These are phyloP conservation scores for Casuarina equisetifolia DNA, from an alignment of 306 rosid genomes.

Conservation along the genomic window DNA sequence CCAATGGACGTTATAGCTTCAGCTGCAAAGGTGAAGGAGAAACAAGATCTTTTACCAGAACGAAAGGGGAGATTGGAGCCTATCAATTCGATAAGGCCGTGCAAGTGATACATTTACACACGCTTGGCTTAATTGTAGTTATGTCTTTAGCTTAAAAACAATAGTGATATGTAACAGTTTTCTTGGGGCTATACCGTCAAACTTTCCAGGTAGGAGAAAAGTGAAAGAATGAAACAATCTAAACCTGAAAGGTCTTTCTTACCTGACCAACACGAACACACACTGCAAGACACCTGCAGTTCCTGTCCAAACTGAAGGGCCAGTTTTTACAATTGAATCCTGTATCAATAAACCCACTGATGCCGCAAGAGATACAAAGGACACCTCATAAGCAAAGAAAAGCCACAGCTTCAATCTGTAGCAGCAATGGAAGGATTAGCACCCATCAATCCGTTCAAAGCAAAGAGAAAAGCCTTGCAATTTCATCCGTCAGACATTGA, in stretches of 20 bases:
- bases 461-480: conserved; percentile 4
- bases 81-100: too few species aligned
- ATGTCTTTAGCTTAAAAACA: not conserved
- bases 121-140: not conserved
- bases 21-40: too few species aligned
- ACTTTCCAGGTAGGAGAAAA: conserved; percentile 12
- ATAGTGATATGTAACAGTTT: not conserved
- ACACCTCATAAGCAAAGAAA: conserved; percentile 90
- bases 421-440: conserved; percentile 30
- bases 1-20: too few species aligned
- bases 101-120: too few species aligned
- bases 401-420: conserved; percentile 98
- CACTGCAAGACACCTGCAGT: conserved; percentile 93
- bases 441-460: conserved; percentile 21
- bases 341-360: conserved; percentile 90
- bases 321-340: conserved; percentile 80
- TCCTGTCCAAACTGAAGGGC: conserved; percentile 94
- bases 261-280: conserved; percentile 89
- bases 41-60: too few species aligned
- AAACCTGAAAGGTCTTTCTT: conserved; percentile 19
- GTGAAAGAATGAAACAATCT: conserved; percentile 5
- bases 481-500: not conserved
- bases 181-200: not conserved
- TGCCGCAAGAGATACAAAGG: conserved; percentile 97
- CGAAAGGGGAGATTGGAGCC: too few species aligned